Evolutionary conservation across 139 green algal genomes (phyloP), one percentile per base, ranked within the genome.

Genomic region (Micromonas pusilla): DNA sequence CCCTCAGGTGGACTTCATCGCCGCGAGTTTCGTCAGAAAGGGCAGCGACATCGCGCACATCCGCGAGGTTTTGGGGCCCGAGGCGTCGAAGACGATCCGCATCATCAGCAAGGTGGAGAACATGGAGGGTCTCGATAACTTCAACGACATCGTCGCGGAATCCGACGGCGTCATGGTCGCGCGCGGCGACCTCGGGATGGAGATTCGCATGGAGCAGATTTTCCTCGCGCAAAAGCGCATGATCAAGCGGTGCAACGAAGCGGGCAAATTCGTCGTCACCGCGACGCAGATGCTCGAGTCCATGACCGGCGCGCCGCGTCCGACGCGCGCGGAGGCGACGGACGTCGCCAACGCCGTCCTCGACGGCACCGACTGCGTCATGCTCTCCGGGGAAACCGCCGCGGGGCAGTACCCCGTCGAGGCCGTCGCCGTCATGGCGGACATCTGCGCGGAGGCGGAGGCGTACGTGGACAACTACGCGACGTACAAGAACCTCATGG

Each of bases 1-100:
- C n/a, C n/a, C n/a, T n/a, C n/a, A n/a, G 70, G 94, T 98, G 28
- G 95, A 99, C 87, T 94, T 99, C 83, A 94, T 99, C 79, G 94
- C 95, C 30, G 94, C 96, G 0, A 98, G 94, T 4, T 99, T 99
- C 83, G 95, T 99, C 79, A 88, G 94, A 70, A 98, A 98, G 87
- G 95, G 90, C 62, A 82, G 62, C 1, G 95, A 99, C 79, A 52
- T 99, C 1, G 88, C 93, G 84, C 83, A 87, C 74, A 98, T 99
- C 78, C 53, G 60, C 26, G 66, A 82, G 76, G 45, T 97, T 72
- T 85, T 97, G 68, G 93, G 94, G 0, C 85, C 91, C 76, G 84
- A 87, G 53, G 83, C 86, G 52, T 88, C 91, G 2, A 80, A 84
- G 73, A 80, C 85, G 77, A 96, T 98, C 83, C 92, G 94, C 84